Conservation (phyloP, 2,329 filamentous ascomycete genomes). For the Neopestalotiopsis clavispora region DNA sequence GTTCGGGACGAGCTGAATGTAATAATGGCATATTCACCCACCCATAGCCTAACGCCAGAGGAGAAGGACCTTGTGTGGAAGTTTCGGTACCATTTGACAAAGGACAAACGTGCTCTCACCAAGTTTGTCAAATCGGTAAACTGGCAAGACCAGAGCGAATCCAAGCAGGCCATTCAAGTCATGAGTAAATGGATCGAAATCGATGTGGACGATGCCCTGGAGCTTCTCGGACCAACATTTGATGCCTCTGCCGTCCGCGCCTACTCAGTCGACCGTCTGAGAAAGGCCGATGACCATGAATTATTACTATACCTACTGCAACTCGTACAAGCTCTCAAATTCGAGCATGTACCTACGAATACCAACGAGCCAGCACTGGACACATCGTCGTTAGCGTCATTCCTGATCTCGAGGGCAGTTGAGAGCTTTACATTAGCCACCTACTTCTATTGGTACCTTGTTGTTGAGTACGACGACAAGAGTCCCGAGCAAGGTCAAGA, state of each 20-base stretch:
- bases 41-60: slow-evolving; percentile 83
- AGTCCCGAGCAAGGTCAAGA: slow-evolving; percentile 76
- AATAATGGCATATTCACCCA: slow-evolving; percentile 91
- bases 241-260: slow-evolving; percentile 87
- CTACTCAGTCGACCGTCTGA: slow-evolving; percentile 89
- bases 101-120: slow-evolving; percentile 89
- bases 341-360: slow-evolving; percentile 74
- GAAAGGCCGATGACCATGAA: slow-evolving; percentile 92
- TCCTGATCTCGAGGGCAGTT: slow-evolving; percentile 86
- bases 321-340: slow-evolving; percentile 94
- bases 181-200: slow-evolving; percentile 95
- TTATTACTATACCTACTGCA: slow-evolving; percentile 90
- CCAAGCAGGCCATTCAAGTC: slow-evolving; percentile 86
- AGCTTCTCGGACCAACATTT: slow-evolving; percentile 90
- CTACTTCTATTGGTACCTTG: slow-evolving; percentile 97
- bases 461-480: slow-evolving; percentile 92
- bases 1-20: slow-evolving; percentile 91
- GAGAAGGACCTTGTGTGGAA: slow-evolving; percentile 98
- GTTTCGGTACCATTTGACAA: slow-evolving; percentile 90
- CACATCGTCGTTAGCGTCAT: slow-evolving; percentile 83
- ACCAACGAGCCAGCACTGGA: slow-evolving; percentile 65
- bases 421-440: slow-evolving; percentile 91
- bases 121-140: slow-evolving; percentile 99
- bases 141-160: slow-evolving; percentile 86
- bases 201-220: slow-evolving; percentile 93